Base-by-base conservation (phyloP, 2,329 filamentous ascomycete genomes). In the Colletotrichum chrysophilum region DNA sequence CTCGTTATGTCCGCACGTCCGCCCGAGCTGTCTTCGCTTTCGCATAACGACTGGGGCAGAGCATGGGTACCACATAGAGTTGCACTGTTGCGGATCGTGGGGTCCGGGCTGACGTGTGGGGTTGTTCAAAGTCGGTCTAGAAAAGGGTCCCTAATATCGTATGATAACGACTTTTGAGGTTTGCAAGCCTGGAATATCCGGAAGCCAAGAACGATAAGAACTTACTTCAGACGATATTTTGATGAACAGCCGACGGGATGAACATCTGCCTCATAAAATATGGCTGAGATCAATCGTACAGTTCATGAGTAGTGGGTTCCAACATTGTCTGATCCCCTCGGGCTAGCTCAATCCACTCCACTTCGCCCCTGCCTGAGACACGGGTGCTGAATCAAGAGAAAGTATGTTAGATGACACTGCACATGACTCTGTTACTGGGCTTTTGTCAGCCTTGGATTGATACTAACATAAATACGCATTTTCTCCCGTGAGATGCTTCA, bases 261-360 rank as follows among this genome's bases (percentile, higher is more conserved):
- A 48, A 48, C 18, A 12, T 21, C 9, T n/a, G 38, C 18, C 38
- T 48, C 9, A 12, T 12, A 21, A 48, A 0, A 2, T 43, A n/a
- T 43, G 18, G 0, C 38, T 12, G 38, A 0, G 0, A 12, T 21
- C 38, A 0, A 48, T 48, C 18, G 38, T 2, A 21, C 38, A 21
- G 18, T 48, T 48, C 18, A 48, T 21, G 9, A 48, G 18, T 48
- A 48, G 18, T 4, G 38, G 38, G 18, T 48, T n/a, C 38, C 38
- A n/a, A 21, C 5, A 48, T n/a, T 48, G 38, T 48, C 38, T 48
- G 38, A 48, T 48, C 55, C 55, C 55, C 24, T 58, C 55, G 18
- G 26, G 55, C 55, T 58, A 58, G 26, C 26, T 58, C 14, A 58
- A 58, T n/a, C 12, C 21, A 26, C 55, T 28, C 21, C 24, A 26